These are phyloP conservation scores for Ogataea sp. DNA, from an alignment of 805 yeast genomes.

Conservation along the genomic window DNA sequence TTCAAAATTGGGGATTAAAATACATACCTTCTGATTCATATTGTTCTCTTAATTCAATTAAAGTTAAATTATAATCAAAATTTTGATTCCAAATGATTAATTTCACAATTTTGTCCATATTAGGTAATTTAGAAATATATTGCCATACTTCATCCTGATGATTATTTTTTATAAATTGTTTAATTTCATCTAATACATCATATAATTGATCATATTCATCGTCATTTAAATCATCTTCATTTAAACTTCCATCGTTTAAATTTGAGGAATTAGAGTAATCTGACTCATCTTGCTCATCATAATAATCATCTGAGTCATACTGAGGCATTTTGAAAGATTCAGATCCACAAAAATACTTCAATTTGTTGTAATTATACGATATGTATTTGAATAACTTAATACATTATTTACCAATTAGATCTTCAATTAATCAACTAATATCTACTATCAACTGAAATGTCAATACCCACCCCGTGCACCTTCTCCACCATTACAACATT, in stretches of 20 bases:
- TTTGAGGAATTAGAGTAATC: slow-evolving; percentile 3
- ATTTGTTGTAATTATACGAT: too few species aligned
- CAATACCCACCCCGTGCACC: too few species aligned
- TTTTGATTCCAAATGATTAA: slow-evolving; percentile 55
- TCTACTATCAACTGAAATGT: too few species aligned
- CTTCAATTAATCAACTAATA: too few species aligned
- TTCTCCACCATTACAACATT: too few species aligned
- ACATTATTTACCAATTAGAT: too few species aligned
- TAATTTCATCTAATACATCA: slow-evolving; percentile 34
- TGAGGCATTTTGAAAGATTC: too few species aligned
- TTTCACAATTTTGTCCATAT: slow-evolving; percentile 25
- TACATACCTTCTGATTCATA: slow-evolving; percentile 19
- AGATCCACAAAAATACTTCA: neutral
- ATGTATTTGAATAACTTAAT: too few species aligned
- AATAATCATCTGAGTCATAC: slow-evolving; percentile 16
- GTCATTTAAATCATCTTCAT: slow-evolving; percentile 30
- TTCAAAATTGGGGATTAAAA: neutral
- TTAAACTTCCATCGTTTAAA: neutral
- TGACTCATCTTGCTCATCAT: slow-evolving; percentile 16
- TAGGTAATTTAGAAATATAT: neutral
- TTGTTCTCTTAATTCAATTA: slow-evolving; percentile 35
- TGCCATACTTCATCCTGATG: too few species aligned
- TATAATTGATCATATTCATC: slow-evolving; percentile 36
- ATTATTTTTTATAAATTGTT: slow-evolving; percentile 24
- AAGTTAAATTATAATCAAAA: slow-evolving; percentile 42